Evolutionary conservation across 2,329 filamentous ascomycete genomes (phyloP).

Genomic region (Ceratocystis albifundus): DNA sequence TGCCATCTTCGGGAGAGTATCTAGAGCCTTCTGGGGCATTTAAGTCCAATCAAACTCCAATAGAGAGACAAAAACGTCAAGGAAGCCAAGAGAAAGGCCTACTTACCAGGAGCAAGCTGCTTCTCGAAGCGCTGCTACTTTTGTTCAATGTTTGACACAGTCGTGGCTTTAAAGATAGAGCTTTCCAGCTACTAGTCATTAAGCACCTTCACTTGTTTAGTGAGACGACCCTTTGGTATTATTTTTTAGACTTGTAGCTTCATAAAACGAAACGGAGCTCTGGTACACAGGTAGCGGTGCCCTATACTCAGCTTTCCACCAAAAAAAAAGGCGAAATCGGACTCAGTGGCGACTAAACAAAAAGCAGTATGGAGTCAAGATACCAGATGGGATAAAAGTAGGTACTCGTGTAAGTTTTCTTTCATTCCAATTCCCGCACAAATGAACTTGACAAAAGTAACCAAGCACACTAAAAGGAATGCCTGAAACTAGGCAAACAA

Average conservation of each 20-base stretch:
- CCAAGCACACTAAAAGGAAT: background rate
- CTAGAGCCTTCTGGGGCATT: background rate
- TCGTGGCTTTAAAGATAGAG: background rate
- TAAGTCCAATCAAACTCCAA: background rate
- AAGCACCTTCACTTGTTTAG: background rate
- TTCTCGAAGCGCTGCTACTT: background rate
- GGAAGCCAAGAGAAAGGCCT: background rate
- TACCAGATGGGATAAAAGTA: background rate
- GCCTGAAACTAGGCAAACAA: background rate
- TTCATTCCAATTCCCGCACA: too few relatives aligned
- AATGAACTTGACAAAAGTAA: background rate
- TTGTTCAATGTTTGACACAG: background rate
- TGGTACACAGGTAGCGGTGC: too few relatives aligned
- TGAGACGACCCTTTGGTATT: background rate
- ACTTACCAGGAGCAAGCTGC: background rate
- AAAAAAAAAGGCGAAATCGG: background rate
- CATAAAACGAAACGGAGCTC: too few relatives aligned
- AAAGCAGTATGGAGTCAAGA: background rate
- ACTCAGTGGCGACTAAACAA: background rate
- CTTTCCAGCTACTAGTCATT: background rate
- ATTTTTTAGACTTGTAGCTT: too few relatives aligned
- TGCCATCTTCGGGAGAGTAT: slow-evolving; percentile 13
- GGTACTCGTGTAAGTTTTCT: background rate
- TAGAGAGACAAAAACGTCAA: too few relatives aligned
- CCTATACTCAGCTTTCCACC: background rate